These are phyloP conservation scores for Meredithiella fracta DNA, from an alignment of 2,329 filamentous ascomycete species.

Conservation along the genomic window DNA sequence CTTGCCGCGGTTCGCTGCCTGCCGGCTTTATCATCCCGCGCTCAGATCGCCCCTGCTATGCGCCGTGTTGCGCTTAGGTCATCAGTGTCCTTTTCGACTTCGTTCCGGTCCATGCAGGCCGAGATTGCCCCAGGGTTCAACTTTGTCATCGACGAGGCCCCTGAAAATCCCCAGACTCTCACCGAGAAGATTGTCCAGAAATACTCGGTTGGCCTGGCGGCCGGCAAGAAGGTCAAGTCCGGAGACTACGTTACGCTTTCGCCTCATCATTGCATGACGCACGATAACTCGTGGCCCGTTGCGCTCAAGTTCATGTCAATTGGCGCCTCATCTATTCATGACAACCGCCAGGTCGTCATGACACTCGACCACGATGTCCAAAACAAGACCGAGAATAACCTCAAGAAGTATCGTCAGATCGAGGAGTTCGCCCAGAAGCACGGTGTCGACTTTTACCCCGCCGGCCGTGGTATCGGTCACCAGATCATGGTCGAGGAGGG, in stretches of 20 bases:
- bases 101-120: constrained; percentile 13
- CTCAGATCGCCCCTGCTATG: not conserved
- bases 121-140: constrained; percentile 8
- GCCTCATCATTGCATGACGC: constrained; percentile 50
- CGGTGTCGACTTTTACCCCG: constrained; percentile 60
- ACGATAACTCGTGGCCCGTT: constrained; percentile 69
- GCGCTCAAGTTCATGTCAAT: constrained; percentile 63
- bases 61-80: not conserved
- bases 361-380: constrained; percentile 81
- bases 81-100: constrained; percentile 8
- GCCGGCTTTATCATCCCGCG: not conserved
- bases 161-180: constrained; percentile 49
- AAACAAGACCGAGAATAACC: constrained; percentile 59
- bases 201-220: constrained; percentile 57
- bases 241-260: constrained; percentile 72
- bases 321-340: constrained; percentile 53
- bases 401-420: constrained; percentile 70
- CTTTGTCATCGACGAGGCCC: constrained; percentile 3
- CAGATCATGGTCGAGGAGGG: constrained; percentile 85
- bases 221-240: constrained; percentile 56
- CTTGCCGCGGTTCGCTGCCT: constrained; percentile 10
- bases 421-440: constrained; percentile 67
- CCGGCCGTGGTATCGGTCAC: constrained; percentile 71
- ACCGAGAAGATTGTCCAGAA: constrained; percentile 86
- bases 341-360: constrained; percentile 31